These are phyloP conservation scores for Hyparrhenia diplandra DNA, from an alignment of 176 grass and related monocot species.

Conservation along the genomic window DNA sequence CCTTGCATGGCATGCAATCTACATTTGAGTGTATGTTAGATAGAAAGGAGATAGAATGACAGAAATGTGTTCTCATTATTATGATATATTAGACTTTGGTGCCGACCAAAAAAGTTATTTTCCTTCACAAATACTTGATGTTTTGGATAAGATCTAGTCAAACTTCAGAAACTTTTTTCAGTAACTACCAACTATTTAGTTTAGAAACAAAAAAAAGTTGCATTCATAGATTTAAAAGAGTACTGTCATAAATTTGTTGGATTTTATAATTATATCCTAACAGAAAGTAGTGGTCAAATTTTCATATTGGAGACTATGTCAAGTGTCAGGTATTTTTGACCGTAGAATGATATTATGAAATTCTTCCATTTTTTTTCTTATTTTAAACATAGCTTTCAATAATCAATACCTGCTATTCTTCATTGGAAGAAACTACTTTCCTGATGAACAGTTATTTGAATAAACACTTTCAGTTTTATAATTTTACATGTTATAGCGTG, in stretches of 20 bases:
- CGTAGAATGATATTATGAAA: background rate
- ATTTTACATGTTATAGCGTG: slow-evolving; percentile 43
- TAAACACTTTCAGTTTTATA: slow-evolving; percentile 2
- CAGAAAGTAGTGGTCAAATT: background rate
- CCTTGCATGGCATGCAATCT: background rate
- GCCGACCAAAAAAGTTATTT: background rate
- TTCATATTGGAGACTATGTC: background rate
- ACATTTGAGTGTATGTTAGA: background rate
- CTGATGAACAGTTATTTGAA: slow-evolving; percentile 13
- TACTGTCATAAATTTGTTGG: background rate
- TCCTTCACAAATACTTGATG: background rate
- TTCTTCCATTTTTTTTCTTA: background rate
- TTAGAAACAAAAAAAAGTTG: background rate
- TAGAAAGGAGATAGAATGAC: background rate
- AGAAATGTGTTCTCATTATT: background rate
- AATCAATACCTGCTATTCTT: slow-evolving; percentile 7
- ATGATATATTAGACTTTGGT: background rate
- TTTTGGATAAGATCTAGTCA: background rate
- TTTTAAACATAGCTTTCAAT: background rate
- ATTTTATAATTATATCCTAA: background rate
- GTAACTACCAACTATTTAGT: background rate
- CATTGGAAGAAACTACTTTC: background rate
- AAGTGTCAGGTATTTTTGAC: background rate
- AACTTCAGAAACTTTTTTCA: background rate
- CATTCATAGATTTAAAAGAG: background rate